These are phyloP conservation scores for Acanthamoeba healyi DNA, from an alignment of 208 protist genomes.

Conservation along the genomic window DNA sequence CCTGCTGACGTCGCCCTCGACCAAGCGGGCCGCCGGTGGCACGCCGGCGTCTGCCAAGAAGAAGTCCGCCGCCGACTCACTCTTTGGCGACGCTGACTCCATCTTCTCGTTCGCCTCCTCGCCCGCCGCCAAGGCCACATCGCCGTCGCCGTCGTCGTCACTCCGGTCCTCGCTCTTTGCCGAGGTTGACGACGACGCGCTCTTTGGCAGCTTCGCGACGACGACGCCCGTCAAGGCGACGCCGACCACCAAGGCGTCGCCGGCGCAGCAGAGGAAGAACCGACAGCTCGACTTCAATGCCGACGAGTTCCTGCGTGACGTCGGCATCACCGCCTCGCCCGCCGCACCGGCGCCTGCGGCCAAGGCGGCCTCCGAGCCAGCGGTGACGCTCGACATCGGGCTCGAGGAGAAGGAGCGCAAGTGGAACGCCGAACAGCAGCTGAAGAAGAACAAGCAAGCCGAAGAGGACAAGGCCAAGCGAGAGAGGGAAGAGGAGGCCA, in stretches of 20 bases:
- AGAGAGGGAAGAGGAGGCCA: neutral
- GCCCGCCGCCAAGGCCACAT: neutral
- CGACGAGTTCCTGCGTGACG: conserved; percentile 7
- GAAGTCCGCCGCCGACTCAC: conserved; percentile 2
- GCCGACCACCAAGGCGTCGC: neutral
- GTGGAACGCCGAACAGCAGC: neutral
- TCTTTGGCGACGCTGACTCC: conserved; percentile 20
- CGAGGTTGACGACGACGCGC: neutral
- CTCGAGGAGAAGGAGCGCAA: conserved; percentile 24
- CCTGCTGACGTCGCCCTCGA: neutral
- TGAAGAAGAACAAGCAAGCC: neutral
- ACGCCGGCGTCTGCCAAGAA: neutral
- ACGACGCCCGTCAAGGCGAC: neutral
- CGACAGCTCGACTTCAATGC: conserved; percentile 13
- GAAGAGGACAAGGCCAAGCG: neutral
- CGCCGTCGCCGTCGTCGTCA: neutral
- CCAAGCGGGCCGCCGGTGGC: neutral
- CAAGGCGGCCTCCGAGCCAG: neutral
- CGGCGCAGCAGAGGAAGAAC: neutral
- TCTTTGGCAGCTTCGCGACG: neutral
- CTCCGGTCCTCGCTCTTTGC: conserved; percentile 20
- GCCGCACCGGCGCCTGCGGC: neutral
- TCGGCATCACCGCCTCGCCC: neutral
- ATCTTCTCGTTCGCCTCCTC: conserved; percentile 32
- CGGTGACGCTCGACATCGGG: neutral